phyloP scores from a whole-genome alignment of 2,329 filamentous ascomycete genomes.

The Exophiala sp. region DNA sequence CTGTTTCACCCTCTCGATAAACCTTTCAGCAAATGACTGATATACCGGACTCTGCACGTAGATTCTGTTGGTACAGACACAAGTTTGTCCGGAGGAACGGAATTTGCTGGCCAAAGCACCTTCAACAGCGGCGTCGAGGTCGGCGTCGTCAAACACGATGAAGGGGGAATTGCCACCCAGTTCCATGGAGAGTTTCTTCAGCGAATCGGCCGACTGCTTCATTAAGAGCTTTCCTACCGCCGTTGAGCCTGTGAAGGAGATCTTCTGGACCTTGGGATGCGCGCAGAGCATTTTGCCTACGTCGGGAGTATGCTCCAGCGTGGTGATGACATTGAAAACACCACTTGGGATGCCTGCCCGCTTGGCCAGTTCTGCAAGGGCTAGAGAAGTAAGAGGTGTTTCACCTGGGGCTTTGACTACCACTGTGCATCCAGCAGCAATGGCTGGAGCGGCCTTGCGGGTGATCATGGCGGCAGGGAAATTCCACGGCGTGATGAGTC shows the following conservation, averaged over 20 bases:
- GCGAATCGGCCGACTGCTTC: slow-evolving; percentile 28
- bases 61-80: slow-evolving; percentile 61
- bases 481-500: slow-evolving; percentile 84
- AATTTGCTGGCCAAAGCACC: slow-evolving; percentile 10
- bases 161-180: slow-evolving; percentile 41
- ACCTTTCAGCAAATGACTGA: slow-evolving; percentile 63
- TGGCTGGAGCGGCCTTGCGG: slow-evolving; percentile 33
- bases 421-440: slow-evolving; percentile 38
- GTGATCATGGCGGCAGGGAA: slow-evolving; percentile 72
- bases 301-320: slow-evolving; percentile 70
- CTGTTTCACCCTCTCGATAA: neutral
- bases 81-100: slow-evolving; percentile 17
- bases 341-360: slow-evolving; percentile 35
- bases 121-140: slow-evolving; percentile 30
- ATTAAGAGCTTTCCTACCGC: slow-evolving; percentile 32
- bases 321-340: slow-evolving; percentile 37
- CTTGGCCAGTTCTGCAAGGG: slow-evolving; percentile 32
- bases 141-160: slow-evolving; percentile 40
- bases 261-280: slow-evolving; percentile 22
- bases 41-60: slow-evolving; percentile 75
- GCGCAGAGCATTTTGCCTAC: slow-evolving; percentile 54
- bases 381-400: slow-evolving; percentile 35
- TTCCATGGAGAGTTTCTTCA: slow-evolving; percentile 44
- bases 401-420: slow-evolving; percentile 38
- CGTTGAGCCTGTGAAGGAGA: slow-evolving; percentile 31